Evolutionary conservation across 176 grass and related monocot species (phyloP), one percentile per base, ranked within the genome.

Genomic region (Elaeis guineensis): DNA sequence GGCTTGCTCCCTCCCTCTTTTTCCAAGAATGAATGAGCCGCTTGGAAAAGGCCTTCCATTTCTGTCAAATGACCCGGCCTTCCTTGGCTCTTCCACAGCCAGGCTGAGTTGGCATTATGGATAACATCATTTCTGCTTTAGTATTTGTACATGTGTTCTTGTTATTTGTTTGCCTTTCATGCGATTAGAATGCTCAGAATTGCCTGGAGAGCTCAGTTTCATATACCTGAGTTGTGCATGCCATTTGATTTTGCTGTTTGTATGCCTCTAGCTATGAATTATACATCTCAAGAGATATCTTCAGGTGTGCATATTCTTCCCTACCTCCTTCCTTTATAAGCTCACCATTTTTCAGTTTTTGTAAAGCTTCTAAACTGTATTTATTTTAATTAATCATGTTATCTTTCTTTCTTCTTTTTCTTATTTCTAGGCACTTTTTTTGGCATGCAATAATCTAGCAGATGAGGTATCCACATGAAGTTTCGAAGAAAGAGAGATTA

Each of bases 111-210:
- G 4, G 25, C 25, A 26, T 26, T 26, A 26, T 26, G 25, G 25
- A 4, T 0, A 26, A 26, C 25, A 26, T 26, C 25, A 26, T 26
- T 26, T 26, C 25, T 4, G 25, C 25, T 26, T 26, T 26, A 4
- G 3, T 26, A 26, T 4, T 26, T 35, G 32, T 1, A 35, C 32
- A 3, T 35, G 32, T 7, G 5, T 35, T 32, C 72, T 81, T 57
- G 87, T 72, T 30, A 44, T 49, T 82, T 67, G 62, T 14, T 66
- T 73, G 49, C 77, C 56, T 84, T 73, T 70, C 64, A 80, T 87
- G 83, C 26, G 50, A 73, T 85, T 85, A 96, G 92, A 96, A 87
- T 88, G 78, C 81, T 75, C 64, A 70, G 68, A 90, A 78, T 87
- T 90, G 75, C 78, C 75, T 90, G 51, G 57, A 84, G 68, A 82